Evolutionary conservation across 2,329 filamentous ascomycete genomes (phyloP).

Genomic region (Cladosporium sphaerospermum): DNA sequence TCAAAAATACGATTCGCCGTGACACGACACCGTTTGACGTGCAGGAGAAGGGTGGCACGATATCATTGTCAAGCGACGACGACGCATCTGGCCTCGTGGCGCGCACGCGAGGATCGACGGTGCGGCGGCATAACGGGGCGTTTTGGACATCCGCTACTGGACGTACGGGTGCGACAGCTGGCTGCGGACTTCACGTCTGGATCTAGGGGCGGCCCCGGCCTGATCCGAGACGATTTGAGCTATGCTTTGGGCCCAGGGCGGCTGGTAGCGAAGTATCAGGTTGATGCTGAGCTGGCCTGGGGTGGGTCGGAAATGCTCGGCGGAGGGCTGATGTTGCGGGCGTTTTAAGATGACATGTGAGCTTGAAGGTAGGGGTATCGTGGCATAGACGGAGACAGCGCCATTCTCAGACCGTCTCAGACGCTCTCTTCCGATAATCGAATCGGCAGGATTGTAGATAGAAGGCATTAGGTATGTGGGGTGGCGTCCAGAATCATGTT

Average conservation of each 20-base stretch:
- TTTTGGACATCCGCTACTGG: too few relatives aligned
- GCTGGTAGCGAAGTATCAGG: slow-evolving; percentile 9
- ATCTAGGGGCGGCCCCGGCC: neutral
- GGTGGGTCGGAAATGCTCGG: slow-evolving; percentile 3
- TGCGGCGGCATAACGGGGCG: neutral
- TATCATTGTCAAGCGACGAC: neutral
- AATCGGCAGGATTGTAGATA: neutral
- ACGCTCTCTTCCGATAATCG: neutral
- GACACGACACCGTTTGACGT: neutral
- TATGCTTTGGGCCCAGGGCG: neutral
- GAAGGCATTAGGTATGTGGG: neutral
- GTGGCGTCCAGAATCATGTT: neutral
- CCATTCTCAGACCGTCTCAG: too few relatives aligned
- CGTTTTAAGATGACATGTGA: too few relatives aligned
- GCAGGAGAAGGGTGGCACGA: neutral
- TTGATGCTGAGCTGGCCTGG: slow-evolving; percentile 1
- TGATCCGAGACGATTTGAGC: neutral
- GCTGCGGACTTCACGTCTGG: neutral
- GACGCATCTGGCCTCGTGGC: slow-evolving; percentile 8
- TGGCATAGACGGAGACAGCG: too few relatives aligned
- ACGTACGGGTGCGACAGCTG: too few relatives aligned
- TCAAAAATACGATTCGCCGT: too few relatives aligned
- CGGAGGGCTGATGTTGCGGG: neutral
- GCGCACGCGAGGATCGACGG: slow-evolving; percentile 12
- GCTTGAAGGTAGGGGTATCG: too few relatives aligned